A percentile compares a stretch with the other conserved stretches of the same genome.
Conservation (phyloP, 2,329 filamentous ascomycete genomes). For the Fonsecaea pedrosoi region DNA sequence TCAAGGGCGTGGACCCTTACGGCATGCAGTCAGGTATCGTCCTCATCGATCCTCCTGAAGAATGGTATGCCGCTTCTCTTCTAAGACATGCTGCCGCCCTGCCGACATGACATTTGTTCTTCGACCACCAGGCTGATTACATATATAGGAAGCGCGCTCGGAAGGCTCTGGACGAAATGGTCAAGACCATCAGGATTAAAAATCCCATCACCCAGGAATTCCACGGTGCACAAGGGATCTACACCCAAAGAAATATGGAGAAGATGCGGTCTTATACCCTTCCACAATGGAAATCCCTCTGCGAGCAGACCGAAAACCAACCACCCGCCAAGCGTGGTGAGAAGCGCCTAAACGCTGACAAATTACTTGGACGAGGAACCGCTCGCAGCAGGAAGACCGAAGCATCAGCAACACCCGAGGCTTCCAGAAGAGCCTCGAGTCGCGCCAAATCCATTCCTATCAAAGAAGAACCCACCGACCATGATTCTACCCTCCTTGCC, state of each 20-base stretch:
- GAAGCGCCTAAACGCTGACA: slow-evolving; percentile 46
- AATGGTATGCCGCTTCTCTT: slow-evolving; percentile 72
- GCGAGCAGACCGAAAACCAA: slow-evolving; percentile 93
- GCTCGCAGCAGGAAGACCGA: slow-evolving; percentile 54
- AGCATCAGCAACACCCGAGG: slow-evolving; percentile 49
- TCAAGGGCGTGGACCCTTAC: slow-evolving; percentile 87
- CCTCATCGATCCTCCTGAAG: slow-evolving; percentile 89
- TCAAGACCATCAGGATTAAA: slow-evolving; percentile 91
- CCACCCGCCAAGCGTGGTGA: slow-evolving; percentile 85
- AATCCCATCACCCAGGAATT: slow-evolving; percentile 99
- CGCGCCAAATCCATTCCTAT: slow-evolving; percentile 49
- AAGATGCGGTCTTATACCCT: slow-evolving; percentile 96
- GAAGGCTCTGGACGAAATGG: slow-evolving; percentile 73
- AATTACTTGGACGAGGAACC: slow-evolving; percentile 36
- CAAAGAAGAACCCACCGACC: slow-evolving; percentile 49
- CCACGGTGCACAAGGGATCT: slow-evolving; percentile 91
- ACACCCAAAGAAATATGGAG: slow-evolving; percentile 95
- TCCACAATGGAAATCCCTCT: slow-evolving; percentile 92
- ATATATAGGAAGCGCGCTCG: slow-evolving; percentile 35
- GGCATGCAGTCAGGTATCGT: slow-evolving; percentile 98
- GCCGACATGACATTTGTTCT: neutral
- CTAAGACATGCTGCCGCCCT: neutral
- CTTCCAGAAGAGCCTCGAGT: slow-evolving; percentile 52
- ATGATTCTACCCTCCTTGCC: slow-evolving; percentile 51
- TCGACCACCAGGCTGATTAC: slow-evolving; percentile 10